Evolutionary conservation across 331 rosid species (phyloP).

Genomic region (Telfairia occidentalis): DNA sequence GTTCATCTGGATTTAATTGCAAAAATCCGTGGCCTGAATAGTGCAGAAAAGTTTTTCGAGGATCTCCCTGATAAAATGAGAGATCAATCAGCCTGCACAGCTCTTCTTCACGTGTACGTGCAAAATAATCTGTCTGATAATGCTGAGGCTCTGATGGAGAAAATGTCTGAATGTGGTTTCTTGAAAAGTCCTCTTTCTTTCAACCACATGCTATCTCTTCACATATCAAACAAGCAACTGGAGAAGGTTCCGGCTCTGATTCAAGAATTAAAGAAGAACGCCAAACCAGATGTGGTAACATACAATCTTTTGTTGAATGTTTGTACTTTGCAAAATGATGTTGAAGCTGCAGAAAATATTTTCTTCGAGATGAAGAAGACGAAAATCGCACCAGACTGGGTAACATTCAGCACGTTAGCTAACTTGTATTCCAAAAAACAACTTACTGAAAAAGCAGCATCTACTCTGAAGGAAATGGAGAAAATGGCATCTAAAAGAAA

Average conservation of each 20-base stretch:
- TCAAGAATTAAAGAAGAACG: constrained; percentile 44
- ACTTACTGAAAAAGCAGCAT: constrained; percentile 47
- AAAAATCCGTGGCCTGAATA: constrained; percentile 65
- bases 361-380: constrained; percentile 58
- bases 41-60: constrained; percentile 90
- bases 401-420: constrained; percentile 58
- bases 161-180: constrained; percentile 64
- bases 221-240: constrained; percentile 46
- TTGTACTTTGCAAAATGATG: constrained; percentile 52
- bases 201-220: constrained; percentile 69
- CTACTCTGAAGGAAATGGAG: constrained; percentile 84
- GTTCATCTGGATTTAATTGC: constrained; percentile 85
- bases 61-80: constrained; percentile 58
- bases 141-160: constrained; percentile 74
- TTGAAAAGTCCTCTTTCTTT: constrained; percentile 56
- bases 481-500: constrained; percentile 28
- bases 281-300: constrained; percentile 56
- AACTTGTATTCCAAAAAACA: constrained; percentile 55
- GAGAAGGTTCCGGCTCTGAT: constrained; percentile 50
- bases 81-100: constrained; percentile 33
- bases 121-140: constrained; percentile 43
- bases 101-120: constrained; percentile 76
- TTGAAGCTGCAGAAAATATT: constrained; percentile 62
- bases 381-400: constrained; percentile 68
- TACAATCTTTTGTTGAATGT: constrained; percentile 43